Conservation (phyloP, 1,139 yeast genomes). For the Yamadazyma atmosphaerica region DNA sequence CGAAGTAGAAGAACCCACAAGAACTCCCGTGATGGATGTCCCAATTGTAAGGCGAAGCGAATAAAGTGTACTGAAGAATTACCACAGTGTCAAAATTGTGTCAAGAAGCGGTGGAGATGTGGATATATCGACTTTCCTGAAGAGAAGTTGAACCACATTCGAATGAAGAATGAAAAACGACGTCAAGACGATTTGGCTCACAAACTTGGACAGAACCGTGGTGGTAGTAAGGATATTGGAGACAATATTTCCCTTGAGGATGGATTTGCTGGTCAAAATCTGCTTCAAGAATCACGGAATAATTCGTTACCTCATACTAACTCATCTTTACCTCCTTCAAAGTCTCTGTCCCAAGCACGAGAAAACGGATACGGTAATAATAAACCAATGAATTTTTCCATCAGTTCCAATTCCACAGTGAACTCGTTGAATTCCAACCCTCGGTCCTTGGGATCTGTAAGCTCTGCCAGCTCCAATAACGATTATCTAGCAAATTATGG, state of each 20-base stretch:
- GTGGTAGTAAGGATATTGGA: neutral
- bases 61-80: slow-evolving; percentile 48
- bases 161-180: slow-evolving; percentile 33
- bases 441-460: slow-evolving; percentile 16
- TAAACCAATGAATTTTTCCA: slow-evolving; percentile 1
- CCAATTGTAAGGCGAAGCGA: slow-evolving; percentile 45
- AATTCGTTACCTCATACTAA: neutral
- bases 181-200: slow-evolving; percentile 10
- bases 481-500: neutral
- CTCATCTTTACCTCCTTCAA: neutral
- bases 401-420: slow-evolving; percentile 5
- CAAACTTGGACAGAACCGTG: neutral
- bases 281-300: neutral
- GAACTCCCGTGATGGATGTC: slow-evolving; percentile 49
- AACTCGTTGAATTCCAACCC: slow-evolving; percentile 1
- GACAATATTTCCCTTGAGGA: neutral
- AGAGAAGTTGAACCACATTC: slow-evolving; percentile 35
- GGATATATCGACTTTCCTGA: slow-evolving; percentile 45
- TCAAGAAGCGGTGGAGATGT: slow-evolving; percentile 39
- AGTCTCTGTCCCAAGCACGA: neutral
- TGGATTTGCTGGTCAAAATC: neutral
- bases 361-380: neutral
- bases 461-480: slow-evolving; percentile 12
- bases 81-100: slow-evolving; percentile 43
- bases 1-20: slow-evolving; percentile 47